Conservation (phyloP, 805 yeast genomes). For the Sungouiella thailandica region DNA sequence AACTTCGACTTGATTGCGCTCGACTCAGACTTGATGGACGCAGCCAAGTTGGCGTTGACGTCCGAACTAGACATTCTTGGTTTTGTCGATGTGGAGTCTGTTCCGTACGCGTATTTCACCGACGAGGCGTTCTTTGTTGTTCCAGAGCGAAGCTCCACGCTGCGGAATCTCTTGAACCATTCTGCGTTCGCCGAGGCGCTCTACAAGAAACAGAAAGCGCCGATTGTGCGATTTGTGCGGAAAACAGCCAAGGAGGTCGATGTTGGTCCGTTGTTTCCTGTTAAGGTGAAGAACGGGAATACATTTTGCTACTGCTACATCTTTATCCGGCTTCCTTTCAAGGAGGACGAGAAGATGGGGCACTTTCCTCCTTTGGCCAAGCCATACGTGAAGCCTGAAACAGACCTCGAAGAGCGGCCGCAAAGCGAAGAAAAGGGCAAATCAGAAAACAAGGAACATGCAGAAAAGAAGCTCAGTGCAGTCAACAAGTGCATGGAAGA, state of each 20-base stretch:
- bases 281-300: conserved; percentile 6
- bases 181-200: conserved; percentile 47
- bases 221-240: conserved; percentile 61
- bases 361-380: conserved; percentile 34
- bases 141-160: conserved; percentile 28
- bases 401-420: not conserved
- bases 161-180: conserved; percentile 32
- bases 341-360: conserved; percentile 69
- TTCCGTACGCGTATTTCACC: conserved; percentile 58
- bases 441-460: not conserved
- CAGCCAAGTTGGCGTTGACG: conserved; percentile 37
- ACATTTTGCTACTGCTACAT: conserved; percentile 37
- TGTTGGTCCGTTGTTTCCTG: conserved; percentile 53
- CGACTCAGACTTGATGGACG: conserved; percentile 42
- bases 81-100: conserved; percentile 37
- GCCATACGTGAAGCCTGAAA: conserved; percentile 1
- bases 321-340: conserved; percentile 58
- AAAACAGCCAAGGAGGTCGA: conserved; percentile 44
- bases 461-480: not conserved
- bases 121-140: conserved; percentile 56
- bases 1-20: conserved; percentile 38
- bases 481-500: conserved; percentile 23
- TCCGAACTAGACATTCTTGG: conserved; percentile 66
- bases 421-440: not conserved
- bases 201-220: conserved; percentile 41